phyloP scores from a whole-genome alignment of 1,284 basidiomycete genomes.

The Sphaerobolus stellatus region DNA sequence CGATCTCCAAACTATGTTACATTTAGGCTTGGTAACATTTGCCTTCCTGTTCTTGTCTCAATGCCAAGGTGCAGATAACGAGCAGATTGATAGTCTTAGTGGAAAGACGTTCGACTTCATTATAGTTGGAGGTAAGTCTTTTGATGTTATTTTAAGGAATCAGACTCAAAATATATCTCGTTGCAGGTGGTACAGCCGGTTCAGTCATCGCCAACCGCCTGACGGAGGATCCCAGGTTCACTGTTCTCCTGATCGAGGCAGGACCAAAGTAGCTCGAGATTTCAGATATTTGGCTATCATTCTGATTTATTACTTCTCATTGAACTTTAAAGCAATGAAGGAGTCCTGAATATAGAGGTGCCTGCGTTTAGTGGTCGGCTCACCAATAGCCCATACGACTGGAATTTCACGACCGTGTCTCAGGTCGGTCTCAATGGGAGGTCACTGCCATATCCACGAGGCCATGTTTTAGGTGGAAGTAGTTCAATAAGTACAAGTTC shows the following conservation, averaged over 20 bases:
- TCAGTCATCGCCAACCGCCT: neutral
- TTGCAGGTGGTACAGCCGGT: neutral
- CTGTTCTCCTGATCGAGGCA: neutral
- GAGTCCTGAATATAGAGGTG: neutral
- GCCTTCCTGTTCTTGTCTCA: too few species aligned
- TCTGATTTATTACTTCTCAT: neutral
- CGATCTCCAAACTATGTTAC: too few species aligned
- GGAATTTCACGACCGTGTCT: conserved; percentile 5
- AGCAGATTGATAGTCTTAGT: too few species aligned
- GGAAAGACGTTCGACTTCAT: neutral
- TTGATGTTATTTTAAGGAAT: too few species aligned
- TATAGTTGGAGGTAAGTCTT: neutral
- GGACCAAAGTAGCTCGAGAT: neutral
- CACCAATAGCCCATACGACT: neutral
- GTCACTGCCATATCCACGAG: neutral
- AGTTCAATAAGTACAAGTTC: neutral
- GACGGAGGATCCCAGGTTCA: neutral
- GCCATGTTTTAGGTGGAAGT: conserved; percentile 3
- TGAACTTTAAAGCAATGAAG: neutral
- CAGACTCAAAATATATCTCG: neutral
- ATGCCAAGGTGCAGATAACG: too few species aligned
- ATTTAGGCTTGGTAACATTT: too few species aligned
- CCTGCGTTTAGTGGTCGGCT: neutral
- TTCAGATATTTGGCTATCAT: neutral
- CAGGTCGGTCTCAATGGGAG: neutral